phyloP scores from a whole-genome alignment of 495 filamentous ascomycete genomes.

The Oidiodendron maius region DNA sequence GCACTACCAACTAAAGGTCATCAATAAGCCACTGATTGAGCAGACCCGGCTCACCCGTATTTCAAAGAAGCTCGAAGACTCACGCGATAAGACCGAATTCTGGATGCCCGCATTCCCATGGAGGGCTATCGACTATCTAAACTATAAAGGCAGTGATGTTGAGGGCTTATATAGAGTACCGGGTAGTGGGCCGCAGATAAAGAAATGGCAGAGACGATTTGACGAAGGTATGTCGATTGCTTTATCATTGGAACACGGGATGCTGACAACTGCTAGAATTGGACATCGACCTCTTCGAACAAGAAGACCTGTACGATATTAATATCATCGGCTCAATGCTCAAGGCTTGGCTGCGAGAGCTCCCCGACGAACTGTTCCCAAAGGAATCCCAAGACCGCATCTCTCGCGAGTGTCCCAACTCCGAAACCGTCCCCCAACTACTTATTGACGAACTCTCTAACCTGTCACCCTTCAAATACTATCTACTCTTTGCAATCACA shows the following conservation, averaged over 20 bases:
- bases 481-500: slow-evolving; percentile 91
- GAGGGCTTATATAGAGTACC: slow-evolving; percentile 87
- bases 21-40: slow-evolving; percentile 74
- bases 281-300: slow-evolving; percentile 81
- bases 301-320: slow-evolving; percentile 81
- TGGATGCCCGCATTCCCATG: slow-evolving; percentile 95
- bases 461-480: slow-evolving; percentile 88
- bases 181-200: slow-evolving; percentile 76
- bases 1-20: slow-evolving; percentile 68
- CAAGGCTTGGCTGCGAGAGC: slow-evolving; percentile 87
- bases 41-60: slow-evolving; percentile 84
- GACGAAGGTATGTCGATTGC: slow-evolving; percentile 53
- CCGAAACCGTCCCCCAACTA: slow-evolving; percentile 69
- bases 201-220: slow-evolving; percentile 81
- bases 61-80: slow-evolving; percentile 75
- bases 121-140: slow-evolving; percentile 88
- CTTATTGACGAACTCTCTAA: slow-evolving; percentile 86
- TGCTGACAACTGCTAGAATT: slow-evolving; percentile 48
- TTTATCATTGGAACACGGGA: not conserved
- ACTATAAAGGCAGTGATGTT: slow-evolving; percentile 83
- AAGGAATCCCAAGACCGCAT: slow-evolving; percentile 72
- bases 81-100: slow-evolving; percentile 88
- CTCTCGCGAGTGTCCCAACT: slow-evolving; percentile 64
- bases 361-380: slow-evolving; percentile 87
- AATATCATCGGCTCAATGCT: slow-evolving; percentile 91